Percentiles rank a stretch among this genome's conserved stretches.
These are phyloP conservation scores for Peronospora farinosa DNA, from an alignment of 352 stramenopile species.

Conservation along the genomic window DNA sequence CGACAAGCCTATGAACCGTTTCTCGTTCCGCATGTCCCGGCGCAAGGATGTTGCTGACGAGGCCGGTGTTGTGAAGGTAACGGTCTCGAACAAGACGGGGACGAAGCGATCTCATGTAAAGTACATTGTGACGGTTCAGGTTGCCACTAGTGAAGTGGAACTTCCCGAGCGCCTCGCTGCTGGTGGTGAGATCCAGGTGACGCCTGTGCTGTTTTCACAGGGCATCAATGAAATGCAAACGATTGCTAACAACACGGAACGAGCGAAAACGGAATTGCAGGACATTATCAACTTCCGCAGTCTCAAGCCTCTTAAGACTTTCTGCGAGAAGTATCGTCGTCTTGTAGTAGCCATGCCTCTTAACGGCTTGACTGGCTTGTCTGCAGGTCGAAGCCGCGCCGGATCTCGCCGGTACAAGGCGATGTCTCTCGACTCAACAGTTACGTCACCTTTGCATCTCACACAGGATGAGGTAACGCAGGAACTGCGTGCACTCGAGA, in stretches of 20 bases:
- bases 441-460: conserved; percentile 45
- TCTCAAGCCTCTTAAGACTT: conserved; percentile 73
- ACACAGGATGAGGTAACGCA: conserved; percentile 68
- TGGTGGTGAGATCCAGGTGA: conserved; percentile 76
- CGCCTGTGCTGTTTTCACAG: conserved; percentile 83
- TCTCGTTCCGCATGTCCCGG: conserved; percentile 82
- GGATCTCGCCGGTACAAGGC: conserved; percentile 48
- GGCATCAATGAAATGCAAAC: conserved; percentile 95
- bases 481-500: conserved; percentile 58
- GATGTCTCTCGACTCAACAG: conserved; percentile 45
- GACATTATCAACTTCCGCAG: conserved; percentile 88
- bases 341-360: conserved; percentile 48
- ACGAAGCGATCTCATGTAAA: conserved; percentile 59
- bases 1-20: conserved; percentile 79
- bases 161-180: conserved; percentile 59
- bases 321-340: conserved; percentile 76
- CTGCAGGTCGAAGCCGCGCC: conserved; percentile 24
- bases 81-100: conserved; percentile 51
- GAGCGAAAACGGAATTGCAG: conserved; percentile 83
- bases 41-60: conserved; percentile 74
- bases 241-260: conserved; percentile 88
- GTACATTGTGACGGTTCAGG: conserved; percentile 82
- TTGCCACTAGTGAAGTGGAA: conserved; percentile 68
- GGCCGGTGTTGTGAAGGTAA: conserved; percentile 72
- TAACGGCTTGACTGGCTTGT: conserved; percentile 29